A percentile compares a stretch with the other conserved stretches of the same genome.
phyloP scores from a whole-genome alignment of 2,329 filamentous ascomycete genomes.

The Rhexocercosporidium sp. region DNA sequence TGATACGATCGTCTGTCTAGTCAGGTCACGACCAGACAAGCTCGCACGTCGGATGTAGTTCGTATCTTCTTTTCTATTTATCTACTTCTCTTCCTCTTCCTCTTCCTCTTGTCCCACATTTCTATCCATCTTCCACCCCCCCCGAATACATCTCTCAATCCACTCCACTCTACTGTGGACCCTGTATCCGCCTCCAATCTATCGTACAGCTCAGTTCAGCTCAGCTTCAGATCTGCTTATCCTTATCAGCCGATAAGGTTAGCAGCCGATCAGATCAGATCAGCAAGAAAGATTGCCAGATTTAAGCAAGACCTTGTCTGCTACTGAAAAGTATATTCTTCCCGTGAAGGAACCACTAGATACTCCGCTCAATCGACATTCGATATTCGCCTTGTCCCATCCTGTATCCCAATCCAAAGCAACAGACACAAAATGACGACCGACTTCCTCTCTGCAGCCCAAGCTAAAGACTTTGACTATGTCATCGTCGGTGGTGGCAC shows the following conservation, averaged over 20 bases:
- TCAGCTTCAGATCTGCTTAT: constrained; percentile 10
- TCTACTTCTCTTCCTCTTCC: not conserved
- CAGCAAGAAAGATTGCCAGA: not conserved
- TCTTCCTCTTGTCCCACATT: not conserved
- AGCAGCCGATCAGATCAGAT: not conserved
- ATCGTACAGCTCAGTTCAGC: not conserved
- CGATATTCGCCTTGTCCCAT: not conserved
- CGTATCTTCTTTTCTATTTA: constrained; percentile 5
- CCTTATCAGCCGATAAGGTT: constrained; percentile 13
- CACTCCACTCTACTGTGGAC: not conserved
- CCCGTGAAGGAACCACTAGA: not conserved
- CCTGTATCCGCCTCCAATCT: not conserved
- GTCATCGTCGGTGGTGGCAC: constrained; percentile 57
- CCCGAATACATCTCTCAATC: not conserved
- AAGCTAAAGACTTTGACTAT: constrained; percentile 50
- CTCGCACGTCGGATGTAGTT: constrained; percentile 10
- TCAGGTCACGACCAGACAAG: not conserved
- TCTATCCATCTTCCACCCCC: not conserved
- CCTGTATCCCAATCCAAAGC: constrained; percentile 8
- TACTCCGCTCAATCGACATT: not conserved
- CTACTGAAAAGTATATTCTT: constrained; percentile 8
- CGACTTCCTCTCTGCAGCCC: constrained; percentile 37
- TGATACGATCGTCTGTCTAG: not conserved
- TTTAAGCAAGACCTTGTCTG: constrained; percentile 1
- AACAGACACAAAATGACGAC: constrained; percentile 41